Evolutionary conservation across 2,329 filamentous ascomycete species (phyloP), one percentile per base, ranked within the genome.

Genomic region (Parastagonospora nodorum): DNA sequence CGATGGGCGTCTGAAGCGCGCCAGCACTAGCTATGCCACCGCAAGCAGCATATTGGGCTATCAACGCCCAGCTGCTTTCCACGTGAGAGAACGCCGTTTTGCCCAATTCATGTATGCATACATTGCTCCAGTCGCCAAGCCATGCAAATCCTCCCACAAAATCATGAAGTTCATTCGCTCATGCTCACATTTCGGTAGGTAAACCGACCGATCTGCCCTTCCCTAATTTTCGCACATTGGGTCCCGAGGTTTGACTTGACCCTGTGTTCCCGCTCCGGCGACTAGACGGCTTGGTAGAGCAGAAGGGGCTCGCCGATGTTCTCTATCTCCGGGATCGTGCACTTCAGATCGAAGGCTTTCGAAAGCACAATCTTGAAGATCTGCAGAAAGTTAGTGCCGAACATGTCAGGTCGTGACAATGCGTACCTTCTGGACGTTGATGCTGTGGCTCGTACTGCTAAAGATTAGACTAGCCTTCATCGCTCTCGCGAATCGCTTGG

Each of bases 311-410:
- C 94, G 76, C 94, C 94, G 50, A 97, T 88, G 74, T 97, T 95
- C 77, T 97, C 93, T 75, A 99, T 97, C 77, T 99, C 94, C 41
- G 94, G 94, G 71, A 99, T 97, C 28, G 94, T 99, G 80, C 94
- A 99, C 75, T 97, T 97, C 51, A 99, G 84, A 74, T 99, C 94
- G 72, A 99, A 99, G 2, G 94, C 94, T 78, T 99, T 99, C 58
- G 93, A 96, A 19, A 99, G 84, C 50, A 99, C 94, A 66, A 99
- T 99, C 77, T 99, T 99, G 85, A 99, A 99, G 71, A 99, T 99
- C 93, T 97, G 66, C 7, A 15, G 8, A 12, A 38, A 14, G 51
- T 78, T 51, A 78, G 71, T 38, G 32, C 45, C n/a, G 27, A 8
- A 8, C n/a, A 27, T n/a, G 5, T 1, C 15, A 11, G 7, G 8